Percentiles rank a stretch among this genome's conserved stretches.
These are phyloP conservation scores for Colletotrichum tanaceti DNA, from an alignment of 2,329 filamentous ascomycete species.

Conservation along the genomic window DNA sequence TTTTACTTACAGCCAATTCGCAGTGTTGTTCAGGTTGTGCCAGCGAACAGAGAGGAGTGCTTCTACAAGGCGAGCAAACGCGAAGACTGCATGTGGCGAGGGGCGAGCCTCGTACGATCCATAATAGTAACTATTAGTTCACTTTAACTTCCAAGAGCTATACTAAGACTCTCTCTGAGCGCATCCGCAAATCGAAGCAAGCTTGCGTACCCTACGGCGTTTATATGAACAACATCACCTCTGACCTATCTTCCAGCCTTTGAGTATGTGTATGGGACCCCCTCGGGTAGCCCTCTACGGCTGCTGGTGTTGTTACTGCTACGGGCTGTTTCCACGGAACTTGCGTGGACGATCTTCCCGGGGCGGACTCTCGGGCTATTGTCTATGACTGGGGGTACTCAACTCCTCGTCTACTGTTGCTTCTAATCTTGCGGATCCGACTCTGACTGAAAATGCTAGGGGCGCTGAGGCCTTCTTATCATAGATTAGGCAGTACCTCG, in stretches of 20 bases:
- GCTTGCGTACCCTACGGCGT: constrained; percentile 40
- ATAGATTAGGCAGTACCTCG: constrained; percentile 39
- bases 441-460: neutral
- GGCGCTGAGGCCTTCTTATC: constrained; percentile 1
- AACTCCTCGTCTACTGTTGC: constrained; percentile 57
- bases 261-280: constrained; percentile 51
- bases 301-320: constrained; percentile 7
- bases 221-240: constrained; percentile 48
- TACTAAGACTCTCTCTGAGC: constrained; percentile 45
- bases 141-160: constrained; percentile 26
- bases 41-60: too few species aligned
- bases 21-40: too few species aligned
- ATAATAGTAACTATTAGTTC: neutral
- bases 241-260: constrained; percentile 58
- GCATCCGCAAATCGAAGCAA: constrained; percentile 45
- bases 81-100: constrained; percentile 45
- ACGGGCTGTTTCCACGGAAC: constrained; percentile 40
- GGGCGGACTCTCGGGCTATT: constrained; percentile 47
- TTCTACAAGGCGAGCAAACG: constrained; percentile 49
- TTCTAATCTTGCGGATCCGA: constrained; percentile 45
- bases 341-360: constrained; percentile 48
- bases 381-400: constrained; percentile 55
- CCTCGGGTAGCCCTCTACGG: constrained; percentile 49
- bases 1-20: too few species aligned
- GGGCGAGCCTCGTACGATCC: neutral